Evolutionary conservation across 1,284 basidiomycete genomes (phyloP), one percentile per base, ranked within the genome.

Genomic region (Moesziomyces antarcticus): DNA sequence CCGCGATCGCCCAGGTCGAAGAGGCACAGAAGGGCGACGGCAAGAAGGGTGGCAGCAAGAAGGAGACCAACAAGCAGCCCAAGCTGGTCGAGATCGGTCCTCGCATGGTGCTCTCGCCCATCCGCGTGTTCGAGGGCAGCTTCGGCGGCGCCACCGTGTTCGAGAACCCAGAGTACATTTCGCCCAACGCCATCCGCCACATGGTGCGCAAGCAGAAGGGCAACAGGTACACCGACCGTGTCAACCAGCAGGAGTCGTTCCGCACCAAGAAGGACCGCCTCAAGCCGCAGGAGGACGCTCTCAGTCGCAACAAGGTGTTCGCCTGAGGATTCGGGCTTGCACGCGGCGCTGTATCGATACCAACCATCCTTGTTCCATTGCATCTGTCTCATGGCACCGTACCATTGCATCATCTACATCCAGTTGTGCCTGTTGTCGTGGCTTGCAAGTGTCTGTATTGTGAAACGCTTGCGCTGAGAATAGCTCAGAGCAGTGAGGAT

Each of bases 21-120:
- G 73, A 93, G 89, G 54, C 90, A 90, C 59, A 62, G 35, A 51
- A 62, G 27, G 69, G 57, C 22, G 35, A 37, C 14, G 13, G 10
- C 35, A 66, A 70, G 59, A 75, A 77, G 56, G 60, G 43, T 54
- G 10, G 37, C 43, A 10, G 37, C 43, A 10, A 30, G 45, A 73
- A 74, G 64, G 50, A 54, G 14, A 46, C 57, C 43, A 45, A 57
- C n/a, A 59, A 41, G 21, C 73, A 78, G 53, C 80, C 82, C 27
- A 84, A 80, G 52, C 62, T 84, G 24, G 75, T 80, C 37, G 82
- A 84, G 59, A 98, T 99, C 72, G 97, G 97, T 7, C 97, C 97
- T 22, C 90, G 97, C 49, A 97, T 99, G 85, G 97, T 99, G 37
- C 87, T 99, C 53, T 97, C 94, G 41, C 97, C 97, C 8, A 98